A percentile compares a stretch with the other conserved stretches of the same genome.
phyloP scores from a whole-genome alignment of 306 rosid genomes.

The Rosa rugosa region DNA sequence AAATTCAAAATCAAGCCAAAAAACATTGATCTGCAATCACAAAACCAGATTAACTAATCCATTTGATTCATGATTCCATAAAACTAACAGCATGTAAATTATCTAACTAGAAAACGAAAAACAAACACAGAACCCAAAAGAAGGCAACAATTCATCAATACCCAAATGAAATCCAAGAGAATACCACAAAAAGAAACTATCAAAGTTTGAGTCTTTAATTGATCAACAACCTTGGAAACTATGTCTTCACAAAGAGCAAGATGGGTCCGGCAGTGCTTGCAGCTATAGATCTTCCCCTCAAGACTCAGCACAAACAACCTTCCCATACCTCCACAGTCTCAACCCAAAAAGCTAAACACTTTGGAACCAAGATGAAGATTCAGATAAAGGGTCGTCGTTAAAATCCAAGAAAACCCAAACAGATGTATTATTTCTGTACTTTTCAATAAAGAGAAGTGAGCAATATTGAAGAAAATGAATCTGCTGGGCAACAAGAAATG shows the following conservation, averaged over 20 bases:
- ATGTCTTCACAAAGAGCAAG: conserved; percentile 66
- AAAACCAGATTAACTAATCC: neutral
- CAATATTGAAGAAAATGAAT: conserved; percentile 23
- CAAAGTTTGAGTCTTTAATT: conserved; percentile 2
- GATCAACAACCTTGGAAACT: conserved; percentile 60
- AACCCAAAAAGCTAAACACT: conserved; percentile 18
- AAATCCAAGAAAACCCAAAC: conserved; percentile 25
- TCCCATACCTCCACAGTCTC: conserved; percentile 49
- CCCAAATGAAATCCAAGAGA: conserved; percentile 13
- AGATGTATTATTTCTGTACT: neutral
- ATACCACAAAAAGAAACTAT: conserved; percentile 3
- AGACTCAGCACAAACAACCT: conserved; percentile 69
- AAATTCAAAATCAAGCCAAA: neutral
- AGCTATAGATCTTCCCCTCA: conserved; percentile 79
- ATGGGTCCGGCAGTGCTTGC: conserved; percentile 81
- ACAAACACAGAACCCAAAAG: neutral
- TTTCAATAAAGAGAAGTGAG: neutral
- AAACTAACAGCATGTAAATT: neutral
- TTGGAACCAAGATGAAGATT: conserved; percentile 14
- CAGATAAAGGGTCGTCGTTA: conserved; percentile 25
- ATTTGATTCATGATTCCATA: conserved; percentile 18
- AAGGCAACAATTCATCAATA: conserved; percentile 7
- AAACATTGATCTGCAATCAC: conserved; percentile 1
- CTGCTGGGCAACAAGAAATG: conserved; percentile 2
- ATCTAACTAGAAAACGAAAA: neutral